These are phyloP conservation scores for Penicillium sp. DNA, from an alignment of 2,329 filamentous ascomycete genomes.

Conservation along the genomic window DNA sequence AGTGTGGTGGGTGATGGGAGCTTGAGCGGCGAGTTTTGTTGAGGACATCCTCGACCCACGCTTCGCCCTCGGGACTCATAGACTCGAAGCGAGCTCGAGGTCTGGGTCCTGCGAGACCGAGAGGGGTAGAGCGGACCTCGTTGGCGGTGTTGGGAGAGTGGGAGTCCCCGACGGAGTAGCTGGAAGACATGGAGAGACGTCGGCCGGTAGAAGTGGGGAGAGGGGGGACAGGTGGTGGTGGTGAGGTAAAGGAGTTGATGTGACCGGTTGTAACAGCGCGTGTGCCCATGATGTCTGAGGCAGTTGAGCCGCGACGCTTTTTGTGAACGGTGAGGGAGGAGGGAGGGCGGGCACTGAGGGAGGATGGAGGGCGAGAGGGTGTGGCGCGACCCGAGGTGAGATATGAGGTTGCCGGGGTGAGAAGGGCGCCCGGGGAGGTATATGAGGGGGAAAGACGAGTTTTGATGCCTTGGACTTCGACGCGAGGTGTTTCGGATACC, in stretches of 20 bases:
- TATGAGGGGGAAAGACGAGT: slow-evolving; percentile 33
- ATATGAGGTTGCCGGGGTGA: slow-evolving; percentile 19
- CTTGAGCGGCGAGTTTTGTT: slow-evolving; percentile 45
- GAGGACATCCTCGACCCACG: slow-evolving; percentile 50
- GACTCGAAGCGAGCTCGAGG: slow-evolving; percentile 41
- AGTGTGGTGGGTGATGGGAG: slow-evolving; percentile 30
- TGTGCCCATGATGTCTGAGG: slow-evolving; percentile 31
- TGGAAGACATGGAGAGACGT: slow-evolving; percentile 40
- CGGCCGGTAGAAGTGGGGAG: slow-evolving; percentile 27
- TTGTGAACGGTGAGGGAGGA: slow-evolving; percentile 44
- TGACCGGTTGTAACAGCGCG: slow-evolving; percentile 31
- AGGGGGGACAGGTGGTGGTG: slow-evolving; percentile 16
- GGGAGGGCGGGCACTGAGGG: slow-evolving; percentile 37
- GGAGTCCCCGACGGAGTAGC: slow-evolving; percentile 34
- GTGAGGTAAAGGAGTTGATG: slow-evolving; percentile 31
- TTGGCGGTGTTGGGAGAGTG: slow-evolving; percentile 26
- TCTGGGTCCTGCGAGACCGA: slow-evolving; percentile 49
- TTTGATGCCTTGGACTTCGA: slow-evolving; percentile 57
- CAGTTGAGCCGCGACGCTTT: slow-evolving; percentile 37
- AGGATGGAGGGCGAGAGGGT: slow-evolving; percentile 40
- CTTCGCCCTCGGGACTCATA: slow-evolving; percentile 48
- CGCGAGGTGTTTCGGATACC: slow-evolving; percentile 53
- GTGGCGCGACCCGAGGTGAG: slow-evolving; percentile 32
- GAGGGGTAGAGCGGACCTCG: slow-evolving; percentile 36
- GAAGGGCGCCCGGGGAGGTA: slow-evolving; percentile 27